Conservation (phyloP, 2,329 filamentous ascomycete genomes). For the Alternaria burnsii region DNA sequence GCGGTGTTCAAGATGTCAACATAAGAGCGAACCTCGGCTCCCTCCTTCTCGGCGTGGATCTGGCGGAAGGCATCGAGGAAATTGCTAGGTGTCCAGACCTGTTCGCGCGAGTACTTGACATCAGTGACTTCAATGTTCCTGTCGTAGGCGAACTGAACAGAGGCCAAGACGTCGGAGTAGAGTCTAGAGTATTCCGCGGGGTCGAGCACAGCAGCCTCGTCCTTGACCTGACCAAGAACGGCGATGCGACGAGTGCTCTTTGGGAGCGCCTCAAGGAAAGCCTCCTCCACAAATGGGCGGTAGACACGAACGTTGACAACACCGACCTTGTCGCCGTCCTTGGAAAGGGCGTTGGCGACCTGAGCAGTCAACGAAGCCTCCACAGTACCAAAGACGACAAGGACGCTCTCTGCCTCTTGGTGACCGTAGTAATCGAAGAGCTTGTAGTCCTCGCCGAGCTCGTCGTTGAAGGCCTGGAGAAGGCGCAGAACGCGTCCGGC, state of each 20-base stretch:
- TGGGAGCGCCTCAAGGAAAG: constrained; percentile 84
- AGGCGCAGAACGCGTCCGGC: constrained; percentile 77
- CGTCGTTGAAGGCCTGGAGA: constrained; percentile 80
- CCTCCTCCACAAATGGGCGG: constrained; percentile 93
- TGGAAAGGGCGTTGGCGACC: constrained; percentile 75
- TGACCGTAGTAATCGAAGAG: constrained; percentile 96
- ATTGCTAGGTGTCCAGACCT: constrained; percentile 68
- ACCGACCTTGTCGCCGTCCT: constrained; percentile 79
- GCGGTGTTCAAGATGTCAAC: constrained; percentile 62
- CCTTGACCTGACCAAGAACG: constrained; percentile 87
- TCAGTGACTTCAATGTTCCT: constrained; percentile 75
- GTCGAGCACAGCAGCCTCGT: constrained; percentile 77
- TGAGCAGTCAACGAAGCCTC: constrained; percentile 88
- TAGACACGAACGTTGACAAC: constrained; percentile 93
- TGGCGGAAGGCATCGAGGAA: constrained; percentile 60
- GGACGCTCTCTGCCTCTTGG: constrained; percentile 76
- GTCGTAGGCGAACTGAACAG: constrained; percentile 73
- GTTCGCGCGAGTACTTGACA: constrained; percentile 85
- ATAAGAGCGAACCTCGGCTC: constrained; percentile 56
- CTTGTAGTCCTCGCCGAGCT: constrained; percentile 91
- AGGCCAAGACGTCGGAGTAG: constrained; percentile 89
- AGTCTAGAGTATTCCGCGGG: constrained; percentile 81
- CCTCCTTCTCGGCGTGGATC: constrained; percentile 53
- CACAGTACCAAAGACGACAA: constrained; percentile 91
- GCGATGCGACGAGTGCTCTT: constrained; percentile 77